phyloP scores from a whole-genome alignment of 2,329 filamentous ascomycete genomes.

The Penicillium hordei region DNA sequence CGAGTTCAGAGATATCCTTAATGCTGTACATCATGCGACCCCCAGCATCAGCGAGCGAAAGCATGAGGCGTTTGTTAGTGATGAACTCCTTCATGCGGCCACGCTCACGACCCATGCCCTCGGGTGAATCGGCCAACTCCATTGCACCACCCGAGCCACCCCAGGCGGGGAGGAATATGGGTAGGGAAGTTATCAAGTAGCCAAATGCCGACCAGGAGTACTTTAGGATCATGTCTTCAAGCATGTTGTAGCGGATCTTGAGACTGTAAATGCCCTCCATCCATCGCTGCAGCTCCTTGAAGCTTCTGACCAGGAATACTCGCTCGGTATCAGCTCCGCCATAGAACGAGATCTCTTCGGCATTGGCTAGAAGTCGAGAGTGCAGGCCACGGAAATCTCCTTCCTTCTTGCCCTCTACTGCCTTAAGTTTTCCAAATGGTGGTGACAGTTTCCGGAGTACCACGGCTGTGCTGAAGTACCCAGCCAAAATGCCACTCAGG shows the following conservation, averaged over 20 bases:
- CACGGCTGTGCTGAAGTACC: conserved; percentile 92
- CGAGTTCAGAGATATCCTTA: conserved; percentile 93
- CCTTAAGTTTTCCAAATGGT: conserved; percentile 94
- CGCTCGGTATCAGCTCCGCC: conserved; percentile 94
- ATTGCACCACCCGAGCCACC: conserved; percentile 74
- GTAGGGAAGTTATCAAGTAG: conserved; percentile 87
- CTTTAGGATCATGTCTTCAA: conserved; percentile 96
- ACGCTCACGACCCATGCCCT: conserved; percentile 59
- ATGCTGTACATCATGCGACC: conserved; percentile 99
- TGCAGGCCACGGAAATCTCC: conserved; percentile 92
- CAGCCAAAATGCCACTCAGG: conserved; percentile 79
- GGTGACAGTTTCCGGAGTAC: conserved; percentile 85
- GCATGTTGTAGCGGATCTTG: conserved; percentile 97
- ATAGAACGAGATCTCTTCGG: conserved; percentile 97
- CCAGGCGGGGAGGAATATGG: conserved; percentile 92
- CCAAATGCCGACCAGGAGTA: conserved; percentile 99
- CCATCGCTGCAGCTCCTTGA: conserved; percentile 88
- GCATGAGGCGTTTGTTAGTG: conserved; percentile 97
- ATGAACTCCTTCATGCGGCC: conserved; percentile 98
- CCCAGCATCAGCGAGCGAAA: conserved; percentile 92
- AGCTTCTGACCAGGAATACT: conserved; percentile 85
- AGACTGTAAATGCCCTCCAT: conserved; percentile 99
- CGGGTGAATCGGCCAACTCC: conserved; percentile 56
- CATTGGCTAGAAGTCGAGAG: conserved; percentile 89
- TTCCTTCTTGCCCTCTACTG: conserved; percentile 90